These are phyloP conservation scores for Termitomyces sp. DNA, from an alignment of 768 basidiomycete species.

Conservation along the genomic window DNA sequence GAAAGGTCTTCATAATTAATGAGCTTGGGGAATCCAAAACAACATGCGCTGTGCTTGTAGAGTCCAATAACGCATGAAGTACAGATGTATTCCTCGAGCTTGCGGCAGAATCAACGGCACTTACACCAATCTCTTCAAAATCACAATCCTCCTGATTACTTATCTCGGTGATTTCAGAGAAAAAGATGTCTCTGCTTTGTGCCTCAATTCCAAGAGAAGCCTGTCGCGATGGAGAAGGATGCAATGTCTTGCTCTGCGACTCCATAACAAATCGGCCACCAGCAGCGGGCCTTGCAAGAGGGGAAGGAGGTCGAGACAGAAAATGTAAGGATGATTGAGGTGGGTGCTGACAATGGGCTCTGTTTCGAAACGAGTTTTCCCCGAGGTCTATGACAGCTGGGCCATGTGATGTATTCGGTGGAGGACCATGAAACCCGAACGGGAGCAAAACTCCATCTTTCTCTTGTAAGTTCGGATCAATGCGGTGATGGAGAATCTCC, in stretches of 20 bases:
- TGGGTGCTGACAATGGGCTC: conserved; percentile 17
- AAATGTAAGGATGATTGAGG: conserved; percentile 24
- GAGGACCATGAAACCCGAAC: conserved; percentile 14
- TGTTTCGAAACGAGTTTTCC: neutral
- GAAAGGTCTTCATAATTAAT: conserved; percentile 13
- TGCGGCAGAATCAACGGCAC: neutral
- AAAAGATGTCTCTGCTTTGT: neutral
- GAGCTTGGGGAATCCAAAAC: conserved; percentile 16
- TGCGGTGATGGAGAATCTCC: neutral
- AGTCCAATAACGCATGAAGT: neutral
- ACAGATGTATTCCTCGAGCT: neutral
- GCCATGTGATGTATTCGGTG: conserved; percentile 17
- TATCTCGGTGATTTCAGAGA: neutral
- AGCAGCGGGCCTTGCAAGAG: conserved; percentile 12
- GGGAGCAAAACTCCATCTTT: conserved; percentile 12
- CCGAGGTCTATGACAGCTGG: conserved; percentile 14
- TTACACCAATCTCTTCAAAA: neutral
- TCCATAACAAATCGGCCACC: conserved; percentile 17
- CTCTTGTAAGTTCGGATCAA: conserved; percentile 3
- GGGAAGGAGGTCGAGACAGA: conserved; percentile 5
- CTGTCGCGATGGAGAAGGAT: conserved; percentile 3
- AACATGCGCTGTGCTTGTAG: conserved; percentile 14
- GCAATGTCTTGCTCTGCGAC: conserved; percentile 1
- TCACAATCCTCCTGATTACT: neutral
- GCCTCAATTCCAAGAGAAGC: neutral